phyloP scores from a whole-genome alignment of 225 moss, liverwort and hornwort genomes.

The Neckera pumila region DNA sequence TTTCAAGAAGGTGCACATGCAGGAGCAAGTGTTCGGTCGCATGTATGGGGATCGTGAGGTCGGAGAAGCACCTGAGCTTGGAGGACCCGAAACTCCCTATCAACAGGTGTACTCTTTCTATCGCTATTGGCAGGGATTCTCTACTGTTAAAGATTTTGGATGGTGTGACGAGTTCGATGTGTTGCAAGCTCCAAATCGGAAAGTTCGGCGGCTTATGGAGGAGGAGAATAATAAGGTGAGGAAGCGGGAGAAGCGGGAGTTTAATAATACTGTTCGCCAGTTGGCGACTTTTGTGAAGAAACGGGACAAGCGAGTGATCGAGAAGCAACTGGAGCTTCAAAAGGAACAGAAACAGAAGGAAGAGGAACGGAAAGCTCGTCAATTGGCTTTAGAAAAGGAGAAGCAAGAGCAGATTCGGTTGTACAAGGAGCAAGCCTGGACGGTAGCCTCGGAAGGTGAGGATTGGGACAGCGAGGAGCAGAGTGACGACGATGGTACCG shows the following conservation, averaged over 20 bases:
- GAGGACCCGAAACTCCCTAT: conserved; percentile 35
- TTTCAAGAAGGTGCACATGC: conserved; percentile 70
- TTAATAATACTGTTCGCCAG: conserved; percentile 72
- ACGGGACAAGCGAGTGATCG: conserved; percentile 85
- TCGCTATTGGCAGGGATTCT: conserved; percentile 81
- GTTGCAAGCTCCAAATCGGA: conserved; percentile 61
- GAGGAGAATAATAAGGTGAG: conserved; percentile 84
- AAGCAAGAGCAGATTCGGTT: conserved; percentile 66
- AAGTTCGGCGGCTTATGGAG: conserved; percentile 76
- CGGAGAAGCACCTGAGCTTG: conserved; percentile 64
- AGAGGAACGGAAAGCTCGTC: conserved; percentile 41
- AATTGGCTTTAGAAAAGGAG: conserved; percentile 57
- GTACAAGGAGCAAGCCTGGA: conserved; percentile 87
- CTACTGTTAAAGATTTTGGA: conserved; percentile 70
- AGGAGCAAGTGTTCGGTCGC: conserved; percentile 84
- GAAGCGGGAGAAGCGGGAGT: conserved; percentile 64
- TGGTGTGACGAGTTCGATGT: conserved; percentile 88
- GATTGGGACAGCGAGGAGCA: conserved; percentile 35
- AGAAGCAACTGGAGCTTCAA: conserved; percentile 68
- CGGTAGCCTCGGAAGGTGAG: conserved; percentile 29
- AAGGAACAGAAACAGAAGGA: conserved; percentile 76
- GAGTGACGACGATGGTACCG: conserved; percentile 29
- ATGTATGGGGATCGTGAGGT: conserved; percentile 62
- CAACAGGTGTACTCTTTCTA: conserved; percentile 65
- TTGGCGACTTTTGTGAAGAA: conserved; percentile 86